Percentiles rank a stretch among this genome's conserved stretches.
phyloP scores from a whole-genome alignment of 1,139 yeast genomes.

The Chernovozyma aurita region DNA sequence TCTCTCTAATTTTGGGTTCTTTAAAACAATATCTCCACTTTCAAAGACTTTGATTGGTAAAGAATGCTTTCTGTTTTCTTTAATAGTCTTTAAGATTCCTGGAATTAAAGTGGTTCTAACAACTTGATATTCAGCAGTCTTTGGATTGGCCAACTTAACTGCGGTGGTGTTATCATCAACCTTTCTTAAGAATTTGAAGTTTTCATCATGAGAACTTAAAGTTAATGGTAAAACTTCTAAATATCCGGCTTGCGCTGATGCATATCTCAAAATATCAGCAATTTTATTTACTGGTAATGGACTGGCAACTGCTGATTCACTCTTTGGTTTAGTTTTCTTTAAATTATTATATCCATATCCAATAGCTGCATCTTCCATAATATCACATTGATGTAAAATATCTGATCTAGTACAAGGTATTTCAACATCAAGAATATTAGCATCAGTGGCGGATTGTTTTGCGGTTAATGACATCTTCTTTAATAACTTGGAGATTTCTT shows the following conservation, averaged over 20 bases:
- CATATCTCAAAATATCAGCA: conserved; percentile 83
- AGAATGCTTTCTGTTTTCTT: conserved; percentile 93
- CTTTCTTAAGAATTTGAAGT: conserved; percentile 77
- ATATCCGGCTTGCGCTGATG: conserved; percentile 95
- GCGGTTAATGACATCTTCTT: conserved; percentile 80
- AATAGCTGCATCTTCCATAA: conserved; percentile 98
- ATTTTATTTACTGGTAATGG: conserved; percentile 90
- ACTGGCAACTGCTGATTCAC: conserved; percentile 77
- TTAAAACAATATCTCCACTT: conserved; percentile 90
- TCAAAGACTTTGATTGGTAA: conserved; percentile 94
- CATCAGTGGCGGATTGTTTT: conserved; percentile 42
- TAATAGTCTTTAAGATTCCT: conserved; percentile 90
- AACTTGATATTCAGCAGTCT: conserved; percentile 94
- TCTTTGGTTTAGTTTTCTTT: conserved; percentile 73
- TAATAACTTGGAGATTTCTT: conserved; percentile 65
- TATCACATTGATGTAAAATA: conserved; percentile 94
- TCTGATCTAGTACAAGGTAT: conserved; percentile 96
- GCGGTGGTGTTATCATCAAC: conserved; percentile 73
- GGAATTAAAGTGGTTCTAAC: conserved; percentile 93
- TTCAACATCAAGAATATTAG: conserved; percentile 58
- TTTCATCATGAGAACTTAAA: conserved; percentile 93
- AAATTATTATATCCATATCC: conserved; percentile 93
- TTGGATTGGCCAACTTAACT: conserved; percentile 92
- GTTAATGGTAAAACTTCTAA: conserved; percentile 94
- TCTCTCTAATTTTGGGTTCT: conserved; percentile 76